Evolutionary conservation across 1,139 yeast genomes (phyloP).

Genomic region (Nakaseomyces glabratus): DNA sequence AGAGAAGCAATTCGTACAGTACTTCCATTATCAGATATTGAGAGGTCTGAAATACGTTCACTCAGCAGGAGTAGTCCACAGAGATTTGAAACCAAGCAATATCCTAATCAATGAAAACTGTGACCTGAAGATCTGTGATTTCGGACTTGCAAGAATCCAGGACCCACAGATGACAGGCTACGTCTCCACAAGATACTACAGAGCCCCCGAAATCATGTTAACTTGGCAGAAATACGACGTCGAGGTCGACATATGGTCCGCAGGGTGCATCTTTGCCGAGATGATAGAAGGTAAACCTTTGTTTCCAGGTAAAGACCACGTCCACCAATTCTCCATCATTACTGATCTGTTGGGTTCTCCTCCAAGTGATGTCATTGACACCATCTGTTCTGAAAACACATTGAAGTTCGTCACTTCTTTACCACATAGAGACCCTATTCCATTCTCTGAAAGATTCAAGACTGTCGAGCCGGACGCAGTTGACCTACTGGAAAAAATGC

Average conservation of each 20-base stretch:
- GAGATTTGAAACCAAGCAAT: slow-evolving; percentile 90
- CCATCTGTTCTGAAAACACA: slow-evolving; percentile 93
- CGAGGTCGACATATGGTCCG: slow-evolving; percentile 99
- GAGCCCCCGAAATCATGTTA: slow-evolving; percentile 98
- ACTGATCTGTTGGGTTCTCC: slow-evolving; percentile 96
- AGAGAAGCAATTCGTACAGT: slow-evolving; percentile 93
- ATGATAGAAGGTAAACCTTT: slow-evolving; percentile 99
- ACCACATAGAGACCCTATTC: slow-evolving; percentile 88
- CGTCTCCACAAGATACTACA: slow-evolving; percentile 89
- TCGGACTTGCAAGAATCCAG: slow-evolving; percentile 92
- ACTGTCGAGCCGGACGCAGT: slow-evolving; percentile 89
- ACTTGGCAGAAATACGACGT: slow-evolving; percentile 99
- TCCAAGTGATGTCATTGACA: slow-evolving; percentile 89
- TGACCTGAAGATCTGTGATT: slow-evolving; percentile 92
- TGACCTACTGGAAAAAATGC: slow-evolving; percentile 79
- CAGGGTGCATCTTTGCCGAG: slow-evolving; percentile 98
- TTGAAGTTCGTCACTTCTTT: slow-evolving; percentile 86
- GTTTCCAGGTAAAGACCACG: slow-evolving; percentile 98
- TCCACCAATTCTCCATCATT: slow-evolving; percentile 92
- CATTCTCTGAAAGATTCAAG: slow-evolving; percentile 72
- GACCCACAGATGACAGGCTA: slow-evolving; percentile 99
- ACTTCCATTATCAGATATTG: slow-evolving; percentile 86
- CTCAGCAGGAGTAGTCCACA: slow-evolving; percentile 93
- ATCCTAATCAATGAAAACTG: slow-evolving; percentile 90
- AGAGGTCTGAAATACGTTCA: slow-evolving; percentile 93